phyloP scores from a whole-genome alignment of 768 basidiomycete species.

The Rhizopogon salebrosus region DNA sequence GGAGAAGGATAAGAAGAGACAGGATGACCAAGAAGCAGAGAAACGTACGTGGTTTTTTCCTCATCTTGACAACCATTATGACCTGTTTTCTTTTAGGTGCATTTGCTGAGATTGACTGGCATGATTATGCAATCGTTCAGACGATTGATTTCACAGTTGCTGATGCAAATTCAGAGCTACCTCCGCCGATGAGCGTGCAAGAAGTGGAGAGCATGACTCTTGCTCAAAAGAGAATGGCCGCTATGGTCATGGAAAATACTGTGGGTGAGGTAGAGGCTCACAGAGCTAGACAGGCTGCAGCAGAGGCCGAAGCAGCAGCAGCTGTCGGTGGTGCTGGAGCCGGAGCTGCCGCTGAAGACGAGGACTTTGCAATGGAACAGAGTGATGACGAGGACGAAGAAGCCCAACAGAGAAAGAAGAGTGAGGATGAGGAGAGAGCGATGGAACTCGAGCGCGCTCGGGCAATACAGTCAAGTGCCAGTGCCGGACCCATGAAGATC shows the following conservation, averaged over 20 bases:
- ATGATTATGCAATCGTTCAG: conserved; percentile 97
- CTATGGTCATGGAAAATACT: conserved; percentile 96
- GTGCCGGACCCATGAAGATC: conserved; percentile 86
- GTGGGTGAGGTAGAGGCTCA: conserved; percentile 82
- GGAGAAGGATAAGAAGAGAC: conserved; percentile 79
- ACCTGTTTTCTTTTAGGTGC: conserved; percentile 49
- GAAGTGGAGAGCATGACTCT: conserved; percentile 96
- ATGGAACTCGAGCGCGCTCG: conserved; percentile 72
- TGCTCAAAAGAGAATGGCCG: conserved; percentile 96
- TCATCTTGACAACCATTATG: not conserved
- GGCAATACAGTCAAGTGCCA: conserved; percentile 76
- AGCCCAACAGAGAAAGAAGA: conserved; percentile 50
- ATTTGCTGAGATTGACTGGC: conserved; percentile 98
- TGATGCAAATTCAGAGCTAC: conserved; percentile 86
- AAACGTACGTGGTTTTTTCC: conserved; percentile 49
- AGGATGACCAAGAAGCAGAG: conserved; percentile 92
- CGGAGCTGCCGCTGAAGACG: conserved; percentile 36
- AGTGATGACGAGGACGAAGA: conserved; percentile 81
- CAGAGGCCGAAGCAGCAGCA: conserved; percentile 78
- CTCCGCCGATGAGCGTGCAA: conserved; percentile 93
- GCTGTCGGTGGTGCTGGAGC: conserved; percentile 64
- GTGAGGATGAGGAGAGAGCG: conserved; percentile 63
- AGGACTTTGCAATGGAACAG: conserved; percentile 71
- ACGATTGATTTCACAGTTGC: conserved; percentile 96
- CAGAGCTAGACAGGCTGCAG: conserved; percentile 76